phyloP scores from a whole-genome alignment of 2,329 filamentous ascomycete genomes.

The Fusarium phyllophilum region DNA sequence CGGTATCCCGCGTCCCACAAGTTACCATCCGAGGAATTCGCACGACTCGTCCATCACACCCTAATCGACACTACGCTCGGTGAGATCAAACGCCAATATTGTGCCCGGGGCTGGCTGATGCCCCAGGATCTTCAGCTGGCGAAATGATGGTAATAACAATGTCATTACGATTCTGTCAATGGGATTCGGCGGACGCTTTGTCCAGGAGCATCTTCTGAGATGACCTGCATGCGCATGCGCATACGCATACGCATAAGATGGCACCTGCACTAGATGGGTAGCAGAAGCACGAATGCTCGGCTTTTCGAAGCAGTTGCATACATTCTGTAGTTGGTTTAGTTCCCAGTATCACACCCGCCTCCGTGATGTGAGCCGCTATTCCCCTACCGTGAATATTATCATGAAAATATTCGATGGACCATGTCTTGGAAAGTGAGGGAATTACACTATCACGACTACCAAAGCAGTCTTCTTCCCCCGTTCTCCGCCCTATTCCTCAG shows the following conservation, averaged over 20 bases:
- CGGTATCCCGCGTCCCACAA: conserved; percentile 27
- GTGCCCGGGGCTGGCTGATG: conserved; percentile 34
- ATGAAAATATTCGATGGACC: background rate
- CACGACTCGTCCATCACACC: conserved; percentile 33
- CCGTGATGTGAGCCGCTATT: conserved; percentile 23
- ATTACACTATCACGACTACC: conserved; percentile 2
- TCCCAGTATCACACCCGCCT: conserved; percentile 26
- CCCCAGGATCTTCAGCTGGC: conserved; percentile 31
- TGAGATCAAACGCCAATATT: conserved; percentile 31
- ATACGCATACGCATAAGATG: conserved; percentile 33
- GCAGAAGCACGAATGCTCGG: conserved; percentile 30
- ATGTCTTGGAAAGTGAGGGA: conserved; percentile 1
- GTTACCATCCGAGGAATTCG: background rate
- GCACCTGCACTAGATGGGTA: conserved; percentile 17
- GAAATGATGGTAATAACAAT: conserved; percentile 40
- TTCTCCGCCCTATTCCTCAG: conserved; percentile 17
- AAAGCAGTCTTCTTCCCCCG: conserved; percentile 14
- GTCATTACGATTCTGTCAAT: conserved; percentile 36
- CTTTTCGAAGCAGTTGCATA: conserved; percentile 36
- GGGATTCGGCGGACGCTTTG: conserved; percentile 30
- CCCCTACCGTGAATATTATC: conserved; percentile 21
- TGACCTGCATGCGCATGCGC: conserved; percentile 27
- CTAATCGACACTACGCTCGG: conserved; percentile 27
- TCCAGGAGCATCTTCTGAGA: conserved; percentile 33
- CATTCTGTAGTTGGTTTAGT: conserved; percentile 32